These are phyloP conservation scores for Camellia japonica DNA, from an alignment of 148 eudicot species.

Conservation along the genomic window DNA sequence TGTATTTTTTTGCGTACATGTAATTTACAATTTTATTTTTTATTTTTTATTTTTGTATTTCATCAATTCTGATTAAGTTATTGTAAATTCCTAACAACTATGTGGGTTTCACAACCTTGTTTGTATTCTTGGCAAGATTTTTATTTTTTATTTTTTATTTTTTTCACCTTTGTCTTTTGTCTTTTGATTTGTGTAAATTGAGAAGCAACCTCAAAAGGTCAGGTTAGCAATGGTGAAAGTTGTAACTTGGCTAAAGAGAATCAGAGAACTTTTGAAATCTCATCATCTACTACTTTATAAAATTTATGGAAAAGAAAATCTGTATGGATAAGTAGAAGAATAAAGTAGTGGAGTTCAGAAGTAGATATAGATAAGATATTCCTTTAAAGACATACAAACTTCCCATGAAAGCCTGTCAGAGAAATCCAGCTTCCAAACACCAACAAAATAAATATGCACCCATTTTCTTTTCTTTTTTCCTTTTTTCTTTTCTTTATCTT, in stretches of 20 bases:
- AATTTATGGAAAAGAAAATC: not conserved
- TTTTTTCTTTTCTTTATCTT: no score
- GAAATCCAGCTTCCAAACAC: slow-evolving; percentile 10
- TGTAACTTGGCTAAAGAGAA: slow-evolving; percentile 36
- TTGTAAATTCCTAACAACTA: no score
- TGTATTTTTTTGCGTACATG: no score
- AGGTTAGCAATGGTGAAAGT: slow-evolving; percentile 43
- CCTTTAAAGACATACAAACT: slow-evolving; percentile 15
- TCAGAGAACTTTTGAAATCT: slow-evolving; percentile 7
- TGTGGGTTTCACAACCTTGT: no score
- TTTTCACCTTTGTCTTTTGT: no score
- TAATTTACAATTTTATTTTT: no score
- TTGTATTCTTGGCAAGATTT: no score
- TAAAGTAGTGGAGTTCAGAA: slow-evolving; percentile 19
- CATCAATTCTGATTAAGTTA: no score
- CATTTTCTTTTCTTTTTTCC: no score
- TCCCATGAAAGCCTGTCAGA: slow-evolving; percentile 7
- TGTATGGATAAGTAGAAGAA: slow-evolving; percentile 26
- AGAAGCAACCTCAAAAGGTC: slow-evolving; percentile 19
- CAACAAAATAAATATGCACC: slow-evolving; percentile 10
- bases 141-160: no score
- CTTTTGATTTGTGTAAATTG: not conserved
- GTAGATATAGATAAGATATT: slow-evolving; percentile 6
- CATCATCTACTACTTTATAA: slow-evolving; percentile 6
- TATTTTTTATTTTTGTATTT: no score